Conservation (phyloP, 805 yeast species). For the Brettanomyces nanus region DNA sequence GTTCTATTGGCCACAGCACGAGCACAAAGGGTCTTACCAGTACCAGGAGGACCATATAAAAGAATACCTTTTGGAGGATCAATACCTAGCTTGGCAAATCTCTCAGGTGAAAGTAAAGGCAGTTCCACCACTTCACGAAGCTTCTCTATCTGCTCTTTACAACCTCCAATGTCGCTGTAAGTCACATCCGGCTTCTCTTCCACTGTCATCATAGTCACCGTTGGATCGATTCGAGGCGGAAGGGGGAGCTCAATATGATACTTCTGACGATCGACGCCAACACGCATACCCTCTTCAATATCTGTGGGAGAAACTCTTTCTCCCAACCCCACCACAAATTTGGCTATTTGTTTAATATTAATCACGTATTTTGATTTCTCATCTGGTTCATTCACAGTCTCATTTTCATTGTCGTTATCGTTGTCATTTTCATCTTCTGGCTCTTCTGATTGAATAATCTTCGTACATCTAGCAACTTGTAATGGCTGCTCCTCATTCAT, state of each 20-base stretch:
- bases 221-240: conserved; percentile 96
- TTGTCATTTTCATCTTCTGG: conserved; percentile 12
- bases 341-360: conserved; percentile 96
- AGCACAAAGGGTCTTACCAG: conserved; percentile 97
- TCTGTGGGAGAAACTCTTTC: conserved; percentile 97
- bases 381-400: conserved; percentile 29
- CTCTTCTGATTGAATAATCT: conserved; percentile 70
- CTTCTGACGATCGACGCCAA: conserved; percentile 96
- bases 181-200: conserved; percentile 99
- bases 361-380: conserved; percentile 90
- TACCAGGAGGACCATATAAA: conserved; percentile 97
- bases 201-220: conserved; percentile 99
- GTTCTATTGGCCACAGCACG: conserved; percentile 99
- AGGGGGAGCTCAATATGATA: conserved; percentile 95
- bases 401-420: not conserved
- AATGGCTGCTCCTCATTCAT: conserved; percentile 91
- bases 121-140: conserved; percentile 92
- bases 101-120: conserved; percentile 89
- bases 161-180: conserved; percentile 96
- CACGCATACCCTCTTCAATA: conserved; percentile 99
- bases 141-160: conserved; percentile 97
- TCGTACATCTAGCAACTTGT: conserved; percentile 98
- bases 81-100: conserved; percentile 93
- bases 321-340: conserved; percentile 93
- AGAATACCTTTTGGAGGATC: conserved; percentile 99